phyloP scores from a whole-genome alignment of 2,329 filamentous ascomycete genomes.

The Myrmaecium sp. region DNA sequence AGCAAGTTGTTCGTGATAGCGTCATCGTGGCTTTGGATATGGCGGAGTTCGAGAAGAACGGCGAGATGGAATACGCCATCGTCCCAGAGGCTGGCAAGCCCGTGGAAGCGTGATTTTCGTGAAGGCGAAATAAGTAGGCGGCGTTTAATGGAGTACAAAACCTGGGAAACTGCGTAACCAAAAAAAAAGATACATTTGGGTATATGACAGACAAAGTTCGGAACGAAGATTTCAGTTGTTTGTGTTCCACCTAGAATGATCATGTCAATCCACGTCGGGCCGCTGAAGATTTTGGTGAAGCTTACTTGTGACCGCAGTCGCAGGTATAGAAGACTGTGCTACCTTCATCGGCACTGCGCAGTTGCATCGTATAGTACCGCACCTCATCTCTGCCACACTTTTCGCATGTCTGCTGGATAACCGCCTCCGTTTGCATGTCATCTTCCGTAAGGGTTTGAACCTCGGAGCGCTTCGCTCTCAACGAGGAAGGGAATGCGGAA shows the following conservation, averaged over 20 bases:
- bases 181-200: constrained; percentile 2
- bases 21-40: constrained; percentile 93
- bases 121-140: not conserved
- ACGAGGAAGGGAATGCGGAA: constrained; percentile 74
- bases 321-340: constrained; percentile 83
- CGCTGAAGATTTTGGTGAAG: constrained; percentile 5
- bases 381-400: constrained; percentile 72
- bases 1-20: constrained; percentile 87
- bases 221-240: constrained; percentile 37
- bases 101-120: constrained; percentile 10
- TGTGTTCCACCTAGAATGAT: constrained; percentile 30
- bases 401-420: constrained; percentile 53
- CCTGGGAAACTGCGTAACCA: constrained; percentile 4
- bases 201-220: constrained; percentile 3
- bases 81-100: constrained; percentile 39
- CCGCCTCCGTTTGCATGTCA: constrained; percentile 58
- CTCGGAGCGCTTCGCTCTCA: constrained; percentile 73
- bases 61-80: constrained; percentile 79
- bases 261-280: constrained; percentile 1
- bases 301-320: constrained; percentile 71
- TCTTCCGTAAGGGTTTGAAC: constrained; percentile 66
- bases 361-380: constrained; percentile 67
- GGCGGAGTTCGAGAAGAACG: constrained; percentile 88
- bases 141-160: no score
- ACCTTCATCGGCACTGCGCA: constrained; percentile 88